Evolutionary conservation across 257 asterid species (phyloP), one percentile per base, ranked within the genome.

Genomic region (Jacaranda copaia): DNA sequence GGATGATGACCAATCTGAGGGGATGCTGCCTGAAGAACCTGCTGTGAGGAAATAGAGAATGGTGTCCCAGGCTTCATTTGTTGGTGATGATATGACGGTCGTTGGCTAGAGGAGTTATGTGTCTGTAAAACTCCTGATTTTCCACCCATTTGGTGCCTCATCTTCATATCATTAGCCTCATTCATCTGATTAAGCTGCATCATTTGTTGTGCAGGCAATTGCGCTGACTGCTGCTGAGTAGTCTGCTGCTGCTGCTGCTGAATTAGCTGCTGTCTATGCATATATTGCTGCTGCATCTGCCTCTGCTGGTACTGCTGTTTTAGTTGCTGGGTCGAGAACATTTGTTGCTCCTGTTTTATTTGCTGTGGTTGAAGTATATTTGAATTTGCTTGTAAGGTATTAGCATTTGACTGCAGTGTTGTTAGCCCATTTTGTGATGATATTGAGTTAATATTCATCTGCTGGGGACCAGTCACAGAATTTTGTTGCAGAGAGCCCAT

Each of bases 1-100:
- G 87, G 83, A 84, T 94, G 97, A 69, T 84, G 97, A 40, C 88
- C 84, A 74, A 94, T 81, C 84, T 90, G 97, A 42, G 97, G 97
- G 32, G 98, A 94, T 65, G 84, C 81, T 15, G 85, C 89, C 86
- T 89, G 97, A 82, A 89, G 93, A 83, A 84, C 79, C 84, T 87
- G 97, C 60, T 96, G 97, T 11, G 97, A 88, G 16, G 98, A 88
- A 69, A 89, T 87, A 73, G 92, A 81, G 84, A 85, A 89, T 3
- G 87, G 79, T 0, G 89, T 62, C 68, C 96, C 97, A 40, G 96
- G 8, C 81, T 92, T 94, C 81, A 88, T 71, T 66, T 86, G 92
- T 59, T 89, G 92, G 84, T 88, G 94, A 73, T 87, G 92, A 83
- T 86, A 89, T 53, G 92, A 77, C 16, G 88, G 79, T 7, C 97